Base-by-base conservation (phyloP, 1,139 yeast species). In the Lodderomyces orthopsilosis region DNA sequence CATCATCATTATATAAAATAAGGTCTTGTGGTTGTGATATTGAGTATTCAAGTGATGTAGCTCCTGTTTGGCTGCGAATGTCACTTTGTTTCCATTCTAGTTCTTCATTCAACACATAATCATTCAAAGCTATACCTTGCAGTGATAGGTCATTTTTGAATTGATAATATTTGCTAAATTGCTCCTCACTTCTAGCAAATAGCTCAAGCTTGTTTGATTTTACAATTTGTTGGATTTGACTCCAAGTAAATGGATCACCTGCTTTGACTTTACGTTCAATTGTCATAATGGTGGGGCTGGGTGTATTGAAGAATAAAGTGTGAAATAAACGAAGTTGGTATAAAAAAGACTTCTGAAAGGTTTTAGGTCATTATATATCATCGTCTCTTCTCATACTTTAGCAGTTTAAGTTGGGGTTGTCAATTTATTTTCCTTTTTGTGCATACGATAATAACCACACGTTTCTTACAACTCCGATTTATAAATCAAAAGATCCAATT, bases 161-260 rank as follows among this genome's bases (percentile, higher is more conserved):
- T 18, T 49, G 53, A 37, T 60, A 58, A 48, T 73, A 73, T 41
- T 61, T 54, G 17, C 59, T 55, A 15, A 74, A 71, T 42, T 54
- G 65, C 30, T 47, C 50, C 44, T 55, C 55, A 26, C 71, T 67
- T 48, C 78, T 57, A 18, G 77, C 77, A 53, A 72, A 69, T 35
- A 58, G 52, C 44, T 70, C 74, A 38, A 73, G 57, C 38, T 62
- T 57, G 51, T 73, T 73, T 40, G 56, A 48, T 8, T 45, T 41
- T 4, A 68, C 56, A 32, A 73, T 68, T 19, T 60, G 55, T 35
- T 52, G 52, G 14, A 66, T 59, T 41, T 70, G 72, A 13, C 51
- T 51, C 78, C 78, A 73, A 2, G 61, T 48, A 47, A 55, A 68
- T 24, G 67, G 66, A 17, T 48, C 50, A 30, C 57, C 57, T 37